phyloP scores from a whole-genome alignment of 2,329 filamentous ascomycete genomes.

The Pseudogymnoascus sp. region DNA sequence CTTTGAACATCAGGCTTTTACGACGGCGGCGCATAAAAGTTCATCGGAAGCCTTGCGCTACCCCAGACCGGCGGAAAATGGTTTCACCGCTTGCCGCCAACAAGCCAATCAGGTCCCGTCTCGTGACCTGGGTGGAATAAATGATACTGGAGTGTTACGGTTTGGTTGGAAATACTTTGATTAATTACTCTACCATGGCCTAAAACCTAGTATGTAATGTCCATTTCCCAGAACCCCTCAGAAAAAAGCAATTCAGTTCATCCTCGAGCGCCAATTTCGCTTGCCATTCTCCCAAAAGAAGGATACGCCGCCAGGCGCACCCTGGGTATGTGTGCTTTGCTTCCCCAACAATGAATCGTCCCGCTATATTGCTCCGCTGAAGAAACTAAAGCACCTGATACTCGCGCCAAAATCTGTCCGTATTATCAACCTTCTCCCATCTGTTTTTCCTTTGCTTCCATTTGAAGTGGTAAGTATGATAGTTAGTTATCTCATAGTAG shows the following conservation, averaged over 20 bases:
- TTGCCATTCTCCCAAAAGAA: conserved; percentile 6
- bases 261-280: conserved; percentile 4
- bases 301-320: background rate
- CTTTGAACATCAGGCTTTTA: conserved; percentile 9
- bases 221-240: background rate
- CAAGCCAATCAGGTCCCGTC: background rate
- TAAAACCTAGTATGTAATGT: conserved; percentile 6
- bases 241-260: background rate
- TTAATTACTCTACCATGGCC: background rate
- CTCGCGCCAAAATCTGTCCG: background rate
- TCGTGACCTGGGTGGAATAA: background rate
- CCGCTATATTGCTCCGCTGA: background rate
- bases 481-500: background rate
- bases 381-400: background rate
- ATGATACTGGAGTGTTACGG: background rate
- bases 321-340: background rate
- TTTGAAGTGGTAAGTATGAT: background rate
- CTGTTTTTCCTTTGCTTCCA: background rate
- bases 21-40: conserved; percentile 9
- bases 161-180: background rate
- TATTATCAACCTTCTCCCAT: background rate
- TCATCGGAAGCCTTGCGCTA: conserved; percentile 7
- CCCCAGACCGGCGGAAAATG: conserved; percentile 1
- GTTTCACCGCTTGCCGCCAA: background rate
- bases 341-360: background rate